These are phyloP conservation scores for Lecanoromycetidae sp. DNA, from an alignment of 2,329 filamentous ascomycete genomes.

Conservation along the genomic window DNA sequence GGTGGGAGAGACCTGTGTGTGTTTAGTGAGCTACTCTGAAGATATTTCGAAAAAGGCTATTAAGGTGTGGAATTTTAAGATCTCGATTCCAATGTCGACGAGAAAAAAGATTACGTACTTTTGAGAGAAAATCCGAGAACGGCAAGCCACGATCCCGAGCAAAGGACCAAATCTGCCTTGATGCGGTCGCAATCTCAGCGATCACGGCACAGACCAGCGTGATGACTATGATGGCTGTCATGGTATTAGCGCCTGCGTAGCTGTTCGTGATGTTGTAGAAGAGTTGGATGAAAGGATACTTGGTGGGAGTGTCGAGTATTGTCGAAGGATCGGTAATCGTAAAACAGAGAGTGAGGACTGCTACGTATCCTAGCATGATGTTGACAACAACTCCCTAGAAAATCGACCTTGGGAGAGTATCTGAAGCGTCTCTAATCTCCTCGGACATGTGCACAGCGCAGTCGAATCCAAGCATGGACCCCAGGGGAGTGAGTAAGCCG, in stretches of 20 bases:
- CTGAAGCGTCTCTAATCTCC: constrained; percentile 36
- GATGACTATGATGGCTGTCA: constrained; percentile 39
- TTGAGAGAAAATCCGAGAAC: constrained; percentile 28
- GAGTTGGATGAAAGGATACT: constrained; percentile 48
- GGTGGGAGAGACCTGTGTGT: too few relatives aligned
- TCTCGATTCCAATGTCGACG: too few relatives aligned
- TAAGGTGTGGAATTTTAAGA: too few relatives aligned
- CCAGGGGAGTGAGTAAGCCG: constrained; percentile 30
- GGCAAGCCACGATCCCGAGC: constrained; percentile 32
- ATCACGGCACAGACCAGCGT: constrained; percentile 39
- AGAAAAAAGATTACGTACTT: constrained; percentile 22
- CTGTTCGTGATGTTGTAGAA: constrained; percentile 42
- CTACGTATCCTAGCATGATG: constrained; percentile 42
- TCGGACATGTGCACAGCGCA: constrained; percentile 36
- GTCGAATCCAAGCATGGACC: constrained; percentile 32
- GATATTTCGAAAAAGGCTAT: too few relatives aligned
- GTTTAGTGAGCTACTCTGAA: too few relatives aligned
- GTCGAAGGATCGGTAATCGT: constrained; percentile 39
- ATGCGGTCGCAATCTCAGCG: constrained; percentile 40
- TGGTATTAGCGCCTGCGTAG: constrained; percentile 38
- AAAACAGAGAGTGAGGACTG: constrained; percentile 43
- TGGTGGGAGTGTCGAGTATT: constrained; percentile 35
- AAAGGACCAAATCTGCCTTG: constrained; percentile 46
- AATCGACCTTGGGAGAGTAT: constrained; percentile 40
- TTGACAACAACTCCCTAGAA: constrained; percentile 40